Evolutionary conservation across 495 filamentous ascomycete species (phyloP).

Genomic region (Xylaria curta): DNA sequence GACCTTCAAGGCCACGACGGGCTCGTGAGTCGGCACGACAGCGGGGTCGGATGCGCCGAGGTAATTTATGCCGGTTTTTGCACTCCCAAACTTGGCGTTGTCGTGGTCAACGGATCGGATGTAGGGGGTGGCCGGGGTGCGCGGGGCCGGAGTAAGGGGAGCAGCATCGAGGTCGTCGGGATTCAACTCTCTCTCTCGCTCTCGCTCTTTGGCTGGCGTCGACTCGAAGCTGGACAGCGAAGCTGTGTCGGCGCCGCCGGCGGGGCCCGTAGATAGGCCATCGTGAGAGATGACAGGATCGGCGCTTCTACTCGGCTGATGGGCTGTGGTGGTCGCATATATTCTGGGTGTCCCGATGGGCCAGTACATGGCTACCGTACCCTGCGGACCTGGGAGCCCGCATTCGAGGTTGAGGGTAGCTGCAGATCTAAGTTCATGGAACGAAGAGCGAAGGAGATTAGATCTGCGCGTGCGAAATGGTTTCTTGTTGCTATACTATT

Average conservation of each 20-base stretch:
- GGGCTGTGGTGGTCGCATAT: slow-evolving; percentile 72
- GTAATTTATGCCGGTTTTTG: slow-evolving; percentile 17
- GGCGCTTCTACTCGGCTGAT: slow-evolving; percentile 55
- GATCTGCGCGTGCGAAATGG: background rate
- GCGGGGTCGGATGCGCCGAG: slow-evolving; percentile 17
- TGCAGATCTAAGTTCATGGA: slow-evolving; percentile 21
- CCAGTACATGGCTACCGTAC: slow-evolving; percentile 86
- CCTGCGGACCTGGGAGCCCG: slow-evolving; percentile 36
- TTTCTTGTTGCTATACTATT: background rate
- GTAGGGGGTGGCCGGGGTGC: slow-evolving; percentile 53
- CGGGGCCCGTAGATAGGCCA: slow-evolving; percentile 40
- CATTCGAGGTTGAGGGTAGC: slow-evolving; percentile 30
- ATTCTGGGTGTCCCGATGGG: slow-evolving; percentile 88
- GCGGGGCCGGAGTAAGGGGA: slow-evolving; percentile 51
- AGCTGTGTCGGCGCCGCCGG: slow-evolving; percentile 45
- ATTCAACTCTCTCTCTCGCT: slow-evolving; percentile 40
- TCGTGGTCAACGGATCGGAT: slow-evolving; percentile 61
- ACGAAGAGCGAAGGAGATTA: background rate
- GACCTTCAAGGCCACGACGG: slow-evolving; percentile 75
- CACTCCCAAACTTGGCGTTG: slow-evolving; percentile 41
- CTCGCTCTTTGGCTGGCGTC: slow-evolving; percentile 32
- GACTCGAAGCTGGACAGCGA: slow-evolving; percentile 41
- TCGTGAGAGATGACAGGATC: slow-evolving; percentile 49
- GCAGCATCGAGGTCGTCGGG: slow-evolving; percentile 32
- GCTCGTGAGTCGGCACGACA: slow-evolving; percentile 53